phyloP scores from a whole-genome alignment of 2,329 filamentous ascomycete species.

The Pyrenophora graminea region DNA sequence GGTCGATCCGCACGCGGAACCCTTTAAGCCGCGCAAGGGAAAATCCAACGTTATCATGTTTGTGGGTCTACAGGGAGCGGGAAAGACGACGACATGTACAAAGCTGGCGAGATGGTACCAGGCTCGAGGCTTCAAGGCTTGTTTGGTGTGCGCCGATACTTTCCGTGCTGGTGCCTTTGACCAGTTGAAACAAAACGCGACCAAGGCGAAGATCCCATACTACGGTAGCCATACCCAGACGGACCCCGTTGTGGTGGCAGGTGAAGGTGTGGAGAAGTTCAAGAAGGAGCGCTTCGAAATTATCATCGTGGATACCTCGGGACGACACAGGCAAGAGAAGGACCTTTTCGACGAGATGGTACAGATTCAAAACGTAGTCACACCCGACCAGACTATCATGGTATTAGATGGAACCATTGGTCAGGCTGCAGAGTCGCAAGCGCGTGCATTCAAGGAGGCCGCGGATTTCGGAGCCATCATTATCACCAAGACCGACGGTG shows the following conservation, averaged over 20 bases:
- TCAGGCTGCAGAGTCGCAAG: constrained; percentile 92
- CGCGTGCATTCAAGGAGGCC: constrained; percentile 94
- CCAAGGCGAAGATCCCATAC: constrained; percentile 98
- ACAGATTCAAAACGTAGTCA: constrained; percentile 89
- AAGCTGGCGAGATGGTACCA: constrained; percentile 96
- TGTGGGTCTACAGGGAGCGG: constrained; percentile 94
- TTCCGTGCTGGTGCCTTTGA: constrained; percentile 98
- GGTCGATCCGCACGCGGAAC: constrained; percentile 91
- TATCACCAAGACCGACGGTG: constrained; percentile 97
- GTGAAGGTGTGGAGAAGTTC: constrained; percentile 97
- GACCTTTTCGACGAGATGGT: constrained; percentile 97
- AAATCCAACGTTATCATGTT: constrained; percentile 99
- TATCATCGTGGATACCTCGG: constrained; percentile 97
- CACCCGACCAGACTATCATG: constrained; percentile 96
- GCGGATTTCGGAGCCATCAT: constrained; percentile 98
- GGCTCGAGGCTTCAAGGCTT: constrained; percentile 87
- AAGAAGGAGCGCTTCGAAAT: constrained; percentile 98
- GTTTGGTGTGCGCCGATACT: constrained; percentile 94
- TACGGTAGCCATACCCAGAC: constrained; percentile 96
- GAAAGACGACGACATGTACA: constrained; percentile 97
- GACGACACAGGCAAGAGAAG: constrained; percentile 90
- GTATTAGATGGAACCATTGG: constrained; percentile 96
- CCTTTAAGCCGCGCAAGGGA: constrained; percentile 96
- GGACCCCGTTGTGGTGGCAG: constrained; percentile 88
- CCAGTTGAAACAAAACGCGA: constrained; percentile 97